Evolutionary conservation across 1,139 yeast genomes (phyloP).

Genomic region (Blastobotrys serpentis): DNA sequence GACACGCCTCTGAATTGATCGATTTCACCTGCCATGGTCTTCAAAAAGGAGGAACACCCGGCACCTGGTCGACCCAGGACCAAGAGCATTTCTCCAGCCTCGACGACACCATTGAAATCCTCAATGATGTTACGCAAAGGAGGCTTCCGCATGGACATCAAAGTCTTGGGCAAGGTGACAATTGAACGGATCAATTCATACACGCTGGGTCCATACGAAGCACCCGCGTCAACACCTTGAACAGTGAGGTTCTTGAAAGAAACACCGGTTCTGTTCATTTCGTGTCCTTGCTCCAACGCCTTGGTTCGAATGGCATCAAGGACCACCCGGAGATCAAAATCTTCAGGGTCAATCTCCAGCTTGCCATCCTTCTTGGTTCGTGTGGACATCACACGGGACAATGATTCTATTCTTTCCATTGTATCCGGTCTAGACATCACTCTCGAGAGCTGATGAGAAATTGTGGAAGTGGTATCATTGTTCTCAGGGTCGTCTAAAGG

Average conservation of each 20-base stretch:
- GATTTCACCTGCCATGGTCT: conserved; percentile 54
- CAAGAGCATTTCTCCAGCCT: conserved; percentile 60
- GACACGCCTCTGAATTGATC: conserved; percentile 43
- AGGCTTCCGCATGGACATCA: conserved; percentile 29
- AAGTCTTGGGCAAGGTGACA: conserved; percentile 34
- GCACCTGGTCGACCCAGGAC: conserved; percentile 70
- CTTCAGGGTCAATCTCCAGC: conserved; percentile 42
- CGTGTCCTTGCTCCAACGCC: conserved; percentile 45
- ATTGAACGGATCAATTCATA: conserved; percentile 43
- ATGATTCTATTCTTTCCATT: conserved; percentile 42
- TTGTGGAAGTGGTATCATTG: conserved; percentile 21
- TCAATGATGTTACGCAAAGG: conserved; percentile 48
- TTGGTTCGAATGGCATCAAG: conserved; percentile 36
- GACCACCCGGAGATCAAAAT: conserved; percentile 44
- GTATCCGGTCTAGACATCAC: conserved; percentile 33
- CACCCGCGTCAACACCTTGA: conserved; percentile 52
- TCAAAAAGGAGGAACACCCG: conserved; percentile 60
- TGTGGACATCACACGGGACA: conserved; percentile 45
- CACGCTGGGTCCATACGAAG: conserved; percentile 52
- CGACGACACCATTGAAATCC: conserved; percentile 44
- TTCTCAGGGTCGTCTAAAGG: conserved; percentile 22
- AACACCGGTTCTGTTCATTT: conserved; percentile 51
- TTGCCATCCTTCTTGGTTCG: conserved; percentile 40
- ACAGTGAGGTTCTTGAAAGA: conserved; percentile 49
- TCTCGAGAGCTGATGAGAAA: conserved; percentile 24